Evolutionary conservation across 331 rosid species (phyloP).

Genomic region (Rhamnella rubrinervis): DNA sequence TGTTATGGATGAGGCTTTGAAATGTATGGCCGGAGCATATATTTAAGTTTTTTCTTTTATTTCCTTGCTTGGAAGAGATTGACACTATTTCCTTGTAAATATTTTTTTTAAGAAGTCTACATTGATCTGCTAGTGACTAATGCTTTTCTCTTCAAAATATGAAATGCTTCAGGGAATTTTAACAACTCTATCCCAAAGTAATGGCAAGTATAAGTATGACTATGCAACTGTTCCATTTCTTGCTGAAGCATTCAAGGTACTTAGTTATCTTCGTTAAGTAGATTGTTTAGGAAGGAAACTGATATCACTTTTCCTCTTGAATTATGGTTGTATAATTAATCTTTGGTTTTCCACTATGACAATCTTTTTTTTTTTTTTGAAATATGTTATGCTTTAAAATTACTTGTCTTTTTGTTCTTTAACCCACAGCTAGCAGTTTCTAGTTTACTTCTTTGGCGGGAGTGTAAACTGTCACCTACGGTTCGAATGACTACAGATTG

Average conservation of each 20-base stretch:
- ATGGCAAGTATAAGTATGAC: constrained; percentile 72
- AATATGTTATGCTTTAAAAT: neutral
- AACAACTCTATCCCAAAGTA: constrained; percentile 83
- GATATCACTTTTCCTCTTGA: neutral
- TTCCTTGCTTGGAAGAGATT: neutral
- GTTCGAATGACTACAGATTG: constrained; percentile 86
- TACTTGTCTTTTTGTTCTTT: constrained; percentile 15
- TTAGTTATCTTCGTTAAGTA: constrained; percentile 1
- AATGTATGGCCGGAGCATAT: constrained; percentile 1
- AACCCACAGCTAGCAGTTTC: constrained; percentile 75
- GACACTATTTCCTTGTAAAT: neutral
- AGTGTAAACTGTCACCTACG: constrained; percentile 50
- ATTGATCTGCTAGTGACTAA: neutral
- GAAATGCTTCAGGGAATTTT: constrained; percentile 63
- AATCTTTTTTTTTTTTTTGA: neutral
- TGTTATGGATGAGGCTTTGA: neutral
- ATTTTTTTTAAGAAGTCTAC: neutral
- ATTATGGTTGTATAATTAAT: neutral
- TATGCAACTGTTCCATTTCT: constrained; percentile 96
- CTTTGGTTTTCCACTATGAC: neutral
- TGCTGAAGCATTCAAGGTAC: constrained; percentile 84
- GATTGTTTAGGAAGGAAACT: neutral
- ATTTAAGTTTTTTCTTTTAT: neutral
- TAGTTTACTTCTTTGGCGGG: constrained; percentile 76
- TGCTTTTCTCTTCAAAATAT: neutral